phyloP scores from a whole-genome alignment of 225 moss, liverwort and hornwort genomes.

The Neckera pumila region DNA sequence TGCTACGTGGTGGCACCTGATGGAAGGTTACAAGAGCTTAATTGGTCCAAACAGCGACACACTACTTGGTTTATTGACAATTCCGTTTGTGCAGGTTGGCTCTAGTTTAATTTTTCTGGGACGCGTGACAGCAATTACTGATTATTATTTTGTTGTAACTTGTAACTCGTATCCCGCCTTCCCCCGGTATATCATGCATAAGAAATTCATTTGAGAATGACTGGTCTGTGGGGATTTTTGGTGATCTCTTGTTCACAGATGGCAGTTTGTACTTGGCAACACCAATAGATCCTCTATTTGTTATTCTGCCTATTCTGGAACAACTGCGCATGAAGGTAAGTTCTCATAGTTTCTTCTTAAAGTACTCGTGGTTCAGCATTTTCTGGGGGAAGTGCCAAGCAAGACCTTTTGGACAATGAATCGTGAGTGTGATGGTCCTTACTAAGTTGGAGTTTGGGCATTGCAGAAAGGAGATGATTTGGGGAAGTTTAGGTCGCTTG shows the following conservation, averaged over 20 bases:
- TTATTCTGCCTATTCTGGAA: conserved; percentile 58
- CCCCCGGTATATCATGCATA: background rate
- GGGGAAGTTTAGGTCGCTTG: conserved; percentile 66
- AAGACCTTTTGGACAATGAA: background rate
- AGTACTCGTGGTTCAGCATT: background rate
- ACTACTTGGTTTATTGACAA: conserved; percentile 66
- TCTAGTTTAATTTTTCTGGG: background rate
- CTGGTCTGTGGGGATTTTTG: background rate
- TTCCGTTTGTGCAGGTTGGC: conserved; percentile 45
- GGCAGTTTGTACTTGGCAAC: conserved; percentile 71
- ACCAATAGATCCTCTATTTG: conserved; percentile 51
- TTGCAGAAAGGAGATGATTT: conserved; percentile 63
- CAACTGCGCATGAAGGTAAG: conserved; percentile 57
- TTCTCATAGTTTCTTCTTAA: background rate
- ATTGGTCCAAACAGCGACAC: conserved; percentile 70
- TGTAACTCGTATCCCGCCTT: background rate
- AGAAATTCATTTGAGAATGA: background rate
- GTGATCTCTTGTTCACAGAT: conserved; percentile 24
- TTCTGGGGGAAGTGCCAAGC: background rate
- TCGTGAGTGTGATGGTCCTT: background rate
- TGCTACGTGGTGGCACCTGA: conserved; percentile 44
- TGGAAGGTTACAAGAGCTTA: conserved; percentile 51
- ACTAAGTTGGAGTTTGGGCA: background rate
- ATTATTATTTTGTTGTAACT: background rate
- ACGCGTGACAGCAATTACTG: background rate